phyloP scores from a whole-genome alignment of 257 asterid species.

The Ballota nigra region DNA sequence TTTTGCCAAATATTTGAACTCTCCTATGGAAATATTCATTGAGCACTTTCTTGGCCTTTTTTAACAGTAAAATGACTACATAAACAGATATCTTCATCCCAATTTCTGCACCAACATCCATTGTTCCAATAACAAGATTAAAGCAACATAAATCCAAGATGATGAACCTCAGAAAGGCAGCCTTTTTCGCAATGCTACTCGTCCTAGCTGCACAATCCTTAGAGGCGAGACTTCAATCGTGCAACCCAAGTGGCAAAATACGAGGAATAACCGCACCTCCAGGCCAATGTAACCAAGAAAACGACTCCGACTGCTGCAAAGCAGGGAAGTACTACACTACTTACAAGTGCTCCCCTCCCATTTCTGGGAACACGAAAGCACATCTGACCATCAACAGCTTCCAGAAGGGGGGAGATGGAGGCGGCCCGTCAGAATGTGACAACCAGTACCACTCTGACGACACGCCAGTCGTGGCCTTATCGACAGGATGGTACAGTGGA shows the following conservation, averaged over 20 bases:
- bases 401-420: slow-evolving; percentile 44
- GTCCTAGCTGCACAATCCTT: slow-evolving; percentile 7
- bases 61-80: slow-evolving; percentile 7
- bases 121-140: neutral
- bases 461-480: slow-evolving; percentile 38
- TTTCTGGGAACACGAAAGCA: slow-evolving; percentile 32
- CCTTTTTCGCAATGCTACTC: slow-evolving; percentile 11
- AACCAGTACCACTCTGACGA: slow-evolving; percentile 38
- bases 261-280: slow-evolving; percentile 35
- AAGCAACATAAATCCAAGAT: slow-evolving; percentile 5
- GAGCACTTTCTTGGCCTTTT: slow-evolving; percentile 8
- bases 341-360: slow-evolving; percentile 37
- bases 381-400: slow-evolving; percentile 42
- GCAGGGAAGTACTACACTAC: slow-evolving; percentile 34
- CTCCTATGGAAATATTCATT: neutral
- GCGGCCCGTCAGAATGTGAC: slow-evolving; percentile 41
- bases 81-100: neutral
- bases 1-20: neutral
- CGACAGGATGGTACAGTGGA: slow-evolving; percentile 45
- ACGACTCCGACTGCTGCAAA: slow-evolving; percentile 33
- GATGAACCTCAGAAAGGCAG: neutral
- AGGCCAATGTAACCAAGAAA: slow-evolving; percentile 40
- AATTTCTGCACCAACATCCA: slow-evolving; percentile 15
- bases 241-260: slow-evolving; percentile 39
- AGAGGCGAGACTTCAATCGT: slow-evolving; percentile 21